Percentiles rank a stretch among this genome's conserved stretches.
Evolutionary conservation across 441 rosid species (phyloP).

Genomic region (Adansonia madagascariensis): DNA sequence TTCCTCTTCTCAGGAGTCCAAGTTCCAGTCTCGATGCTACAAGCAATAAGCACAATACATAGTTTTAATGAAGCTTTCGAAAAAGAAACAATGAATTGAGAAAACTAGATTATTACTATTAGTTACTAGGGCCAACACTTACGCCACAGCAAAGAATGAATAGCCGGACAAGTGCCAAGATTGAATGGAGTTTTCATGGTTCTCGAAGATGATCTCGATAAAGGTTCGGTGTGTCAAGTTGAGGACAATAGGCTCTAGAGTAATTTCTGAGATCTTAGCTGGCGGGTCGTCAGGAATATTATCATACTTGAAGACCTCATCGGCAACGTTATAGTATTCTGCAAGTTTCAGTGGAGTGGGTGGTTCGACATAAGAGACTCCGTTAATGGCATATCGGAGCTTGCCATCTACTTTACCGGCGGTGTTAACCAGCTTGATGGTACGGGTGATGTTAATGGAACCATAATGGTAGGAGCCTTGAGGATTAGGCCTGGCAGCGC

Average conservation of each 20-base stretch:
- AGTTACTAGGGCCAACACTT: constrained; percentile 25
- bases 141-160: constrained; percentile 76
- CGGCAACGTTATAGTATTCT: constrained; percentile 53
- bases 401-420: constrained; percentile 44
- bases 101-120: no score
- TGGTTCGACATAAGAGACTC: constrained; percentile 59
- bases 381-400: constrained; percentile 67
- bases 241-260: constrained; percentile 46
- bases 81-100: no score
- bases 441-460: constrained; percentile 62
- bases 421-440: constrained; percentile 56
- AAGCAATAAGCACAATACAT: neutral
- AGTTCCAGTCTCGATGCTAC: constrained; percentile 61
- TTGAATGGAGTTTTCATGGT: constrained; percentile 61
- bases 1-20: constrained; percentile 73
- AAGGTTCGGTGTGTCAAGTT: constrained; percentile 63
- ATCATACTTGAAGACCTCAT: constrained; percentile 70
- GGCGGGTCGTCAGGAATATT: constrained; percentile 51
- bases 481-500: constrained; percentile 84
- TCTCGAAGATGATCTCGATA: constrained; percentile 69
- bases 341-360: constrained; percentile 73
- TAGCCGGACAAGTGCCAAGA: constrained; percentile 64
- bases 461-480: constrained; percentile 87
- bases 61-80: no score
- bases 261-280: constrained; percentile 24